These are phyloP conservation scores for Teratosphaeria destructans DNA, from an alignment of 2,329 filamentous ascomycete species.

Conservation along the genomic window DNA sequence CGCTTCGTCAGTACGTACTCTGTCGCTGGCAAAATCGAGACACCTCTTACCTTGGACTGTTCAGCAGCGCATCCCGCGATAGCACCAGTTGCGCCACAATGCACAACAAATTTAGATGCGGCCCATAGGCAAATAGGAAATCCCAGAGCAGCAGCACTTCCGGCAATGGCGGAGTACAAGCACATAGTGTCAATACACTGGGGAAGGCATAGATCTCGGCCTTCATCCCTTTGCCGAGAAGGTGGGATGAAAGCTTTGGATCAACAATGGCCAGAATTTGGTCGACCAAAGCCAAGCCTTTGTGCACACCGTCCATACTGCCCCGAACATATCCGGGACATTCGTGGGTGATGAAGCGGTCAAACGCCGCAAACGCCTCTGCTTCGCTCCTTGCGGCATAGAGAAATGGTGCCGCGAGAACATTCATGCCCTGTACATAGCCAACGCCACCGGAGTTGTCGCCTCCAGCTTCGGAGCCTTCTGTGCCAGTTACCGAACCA, in stretches of 20 bases:
- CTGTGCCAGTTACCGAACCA: conserved; percentile 43
- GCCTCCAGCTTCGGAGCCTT: conserved; percentile 50
- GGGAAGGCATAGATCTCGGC: conserved; percentile 96
- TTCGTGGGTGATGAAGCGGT: conserved; percentile 75
- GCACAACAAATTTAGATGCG: conserved; percentile 89
- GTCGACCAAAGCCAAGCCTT: conserved; percentile 81
- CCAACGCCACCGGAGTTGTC: conserved; percentile 52
- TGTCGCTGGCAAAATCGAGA: neutral
- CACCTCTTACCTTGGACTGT: conserved; percentile 61
- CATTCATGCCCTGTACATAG: conserved; percentile 99
- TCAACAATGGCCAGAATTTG: conserved; percentile 87
- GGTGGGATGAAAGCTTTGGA: conserved; percentile 71
- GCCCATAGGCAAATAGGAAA: conserved; percentile 90
- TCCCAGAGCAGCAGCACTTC: conserved; percentile 94
- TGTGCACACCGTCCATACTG: conserved; percentile 95
- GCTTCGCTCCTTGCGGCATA: conserved; percentile 91
- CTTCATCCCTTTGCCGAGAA: conserved; percentile 76
- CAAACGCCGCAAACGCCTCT: conserved; percentile 86
- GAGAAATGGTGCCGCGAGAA: conserved; percentile 87
- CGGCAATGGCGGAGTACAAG: conserved; percentile 86
- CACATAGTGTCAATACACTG: conserved; percentile 85
- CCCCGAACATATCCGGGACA: conserved; percentile 90
- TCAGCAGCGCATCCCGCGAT: conserved; percentile 73
- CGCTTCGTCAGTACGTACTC: conserved; percentile 11
- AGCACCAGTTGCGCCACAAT: conserved; percentile 91